phyloP scores from a whole-genome alignment of 495 filamentous ascomycete species.

The Glarea lozoyensis region DNA sequence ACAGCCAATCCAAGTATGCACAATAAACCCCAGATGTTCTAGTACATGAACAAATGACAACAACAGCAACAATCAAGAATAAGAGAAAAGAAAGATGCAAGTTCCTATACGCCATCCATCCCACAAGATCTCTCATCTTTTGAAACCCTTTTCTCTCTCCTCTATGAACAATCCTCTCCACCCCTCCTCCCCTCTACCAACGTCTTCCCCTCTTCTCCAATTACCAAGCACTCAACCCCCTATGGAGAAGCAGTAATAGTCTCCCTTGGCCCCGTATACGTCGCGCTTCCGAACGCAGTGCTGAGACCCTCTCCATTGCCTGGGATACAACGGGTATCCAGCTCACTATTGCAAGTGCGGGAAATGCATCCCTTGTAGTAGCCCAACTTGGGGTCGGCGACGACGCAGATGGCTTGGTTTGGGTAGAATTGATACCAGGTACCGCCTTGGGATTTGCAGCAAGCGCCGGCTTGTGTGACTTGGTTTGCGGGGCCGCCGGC shows the following conservation, averaged over 20 bases:
- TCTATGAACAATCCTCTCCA: no score
- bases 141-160: no score
- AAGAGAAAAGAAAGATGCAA: no score
- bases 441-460: slow-evolving; percentile 5
- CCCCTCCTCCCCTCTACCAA: no score
- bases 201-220: no score
- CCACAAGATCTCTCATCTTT: no score
- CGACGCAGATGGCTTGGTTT: slow-evolving; percentile 15
- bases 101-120: no score
- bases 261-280: neutral
- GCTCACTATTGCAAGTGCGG: neutral
- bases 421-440: slow-evolving; percentile 15
- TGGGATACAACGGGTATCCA: slow-evolving; percentile 13
- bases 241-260: slow-evolving; percentile 1
- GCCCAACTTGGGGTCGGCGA: neutral
- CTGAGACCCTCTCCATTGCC: slow-evolving; percentile 6
- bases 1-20: no score
- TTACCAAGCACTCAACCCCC: no score
- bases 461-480: slow-evolving; percentile 3
- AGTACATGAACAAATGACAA: no score
- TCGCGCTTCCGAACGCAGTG: neutral
- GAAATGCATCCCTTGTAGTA: slow-evolving; percentile 4
- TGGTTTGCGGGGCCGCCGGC: slow-evolving; percentile 15
- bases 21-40: no score
- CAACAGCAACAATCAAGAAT: no score